Conservation (phyloP, 306 rosid species). For the Neltuma alba region DNA sequence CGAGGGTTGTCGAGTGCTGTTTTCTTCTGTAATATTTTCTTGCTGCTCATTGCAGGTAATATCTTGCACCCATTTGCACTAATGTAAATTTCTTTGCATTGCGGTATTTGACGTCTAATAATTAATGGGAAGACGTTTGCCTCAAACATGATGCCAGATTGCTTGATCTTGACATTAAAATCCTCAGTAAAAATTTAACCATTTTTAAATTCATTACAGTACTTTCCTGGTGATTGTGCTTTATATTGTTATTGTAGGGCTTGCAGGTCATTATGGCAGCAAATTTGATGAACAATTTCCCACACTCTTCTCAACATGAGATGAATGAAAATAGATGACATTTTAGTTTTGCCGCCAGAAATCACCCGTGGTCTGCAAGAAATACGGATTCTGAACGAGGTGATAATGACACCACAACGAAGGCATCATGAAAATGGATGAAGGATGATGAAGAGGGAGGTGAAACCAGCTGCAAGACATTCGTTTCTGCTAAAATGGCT, state of each 20-base stretch:
- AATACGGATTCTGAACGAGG: neutral
- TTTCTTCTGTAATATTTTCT: slow-evolving; percentile 9
- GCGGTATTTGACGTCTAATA: slow-evolving; percentile 17
- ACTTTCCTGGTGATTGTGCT: slow-evolving; percentile 12
- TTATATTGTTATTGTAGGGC: slow-evolving; percentile 19
- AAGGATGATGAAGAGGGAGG: neutral
- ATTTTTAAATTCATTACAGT: neutral
- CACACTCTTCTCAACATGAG: neutral
- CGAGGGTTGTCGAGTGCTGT: slow-evolving; percentile 2
- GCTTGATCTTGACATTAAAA: neutral
- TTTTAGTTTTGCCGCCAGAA: too few species aligned
- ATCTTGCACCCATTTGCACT: neutral
- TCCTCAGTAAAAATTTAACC: neutral
- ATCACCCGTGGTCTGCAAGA: too few species aligned
- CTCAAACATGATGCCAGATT: neutral
- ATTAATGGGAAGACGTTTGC: neutral
- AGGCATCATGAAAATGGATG: neutral
- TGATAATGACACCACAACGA: neutral
- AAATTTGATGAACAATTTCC: slow-evolving; percentile 13
- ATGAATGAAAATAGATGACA: neutral
- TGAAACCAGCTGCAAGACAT: neutral
- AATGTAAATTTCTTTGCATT: slow-evolving; percentile 16
- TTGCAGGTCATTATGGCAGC: slow-evolving; percentile 10
- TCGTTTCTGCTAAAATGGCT: neutral
- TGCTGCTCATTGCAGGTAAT: slow-evolving; percentile 34